Evolutionary conservation across 176 grass and related monocot species (phyloP), one percentile per base, ranked within the genome.

Genomic region (Typha latifolia): DNA sequence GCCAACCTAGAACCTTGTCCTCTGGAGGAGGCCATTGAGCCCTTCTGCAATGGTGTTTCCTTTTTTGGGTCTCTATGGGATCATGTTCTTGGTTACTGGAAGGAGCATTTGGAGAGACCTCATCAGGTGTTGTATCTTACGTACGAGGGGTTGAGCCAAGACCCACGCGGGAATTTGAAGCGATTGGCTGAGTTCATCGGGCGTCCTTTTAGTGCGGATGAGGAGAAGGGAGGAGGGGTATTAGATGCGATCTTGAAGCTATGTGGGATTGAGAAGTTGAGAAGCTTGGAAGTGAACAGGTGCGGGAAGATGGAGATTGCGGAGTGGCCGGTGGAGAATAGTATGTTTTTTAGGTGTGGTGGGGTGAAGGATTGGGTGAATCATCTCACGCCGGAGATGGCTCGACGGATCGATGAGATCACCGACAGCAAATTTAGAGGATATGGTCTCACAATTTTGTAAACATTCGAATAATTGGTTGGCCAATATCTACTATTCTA

Each of bases 61-160:
- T 0, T 14, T 4, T 59, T 37, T 0, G 68, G 62, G 14, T 43
- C 73, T 0, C 50, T 34, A 1, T 82, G 67, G 67, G 51, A 82
- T 7, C 79, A 82, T 21, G 13, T 62, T 14, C 67, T 66, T 21
- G 19, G 72, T 16, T 82, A 82, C 73, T 82, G 67, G 79, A 52
- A 2, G 3, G 62, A 27, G 67, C 72, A 71, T 12, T 1, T 34
- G 2, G 67, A 61, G 67, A 12, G 13, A 31, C 79, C 79, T 4
- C 2, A n/a, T 3, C 34, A 76, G 43, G 67, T 77, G 18, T n/a
- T 82, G 49, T 82, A 77, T 62, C 3, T 77, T 10, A 76, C 37
- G n/a, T 72, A 82, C 47, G 68, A 82, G 68, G 73, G 71, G 68
- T 21, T 77, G 51, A 12, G 13, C 1, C 12, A 19, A 4, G 62